Evolutionary conservation across 2,329 filamentous ascomycete genomes (phyloP).

Genomic region (Fusarium sp.): DNA sequence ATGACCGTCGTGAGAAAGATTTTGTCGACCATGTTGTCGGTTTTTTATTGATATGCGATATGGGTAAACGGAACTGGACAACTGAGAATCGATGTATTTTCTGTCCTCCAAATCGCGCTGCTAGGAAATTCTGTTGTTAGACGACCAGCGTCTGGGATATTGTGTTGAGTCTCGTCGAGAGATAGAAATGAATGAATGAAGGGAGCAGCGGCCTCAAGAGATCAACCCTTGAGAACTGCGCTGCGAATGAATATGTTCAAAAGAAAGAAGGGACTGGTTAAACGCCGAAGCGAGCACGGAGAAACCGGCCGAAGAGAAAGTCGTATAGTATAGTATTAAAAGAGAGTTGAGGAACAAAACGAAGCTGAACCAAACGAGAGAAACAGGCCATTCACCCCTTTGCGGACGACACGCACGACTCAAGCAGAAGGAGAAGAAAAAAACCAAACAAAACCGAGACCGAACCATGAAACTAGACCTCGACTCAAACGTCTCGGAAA

Average conservation of each 20-base stretch:
- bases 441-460: conserved; percentile 33
- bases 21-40: conserved; percentile 63
- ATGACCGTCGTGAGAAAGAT: conserved; percentile 62
- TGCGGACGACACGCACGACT: conserved; percentile 5
- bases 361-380: conserved; percentile 9
- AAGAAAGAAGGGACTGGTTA: conserved; percentile 16
- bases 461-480: conserved; percentile 39
- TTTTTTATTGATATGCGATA: background rate
- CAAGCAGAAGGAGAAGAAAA: background rate
- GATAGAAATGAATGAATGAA: conserved; percentile 27
- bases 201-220: conserved; percentile 23
- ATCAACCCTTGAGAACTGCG: conserved; percentile 24
- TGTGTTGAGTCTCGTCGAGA: conserved; percentile 41
- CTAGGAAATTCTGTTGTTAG: conserved; percentile 21
- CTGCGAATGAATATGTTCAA: conserved; percentile 18
- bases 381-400: background rate
- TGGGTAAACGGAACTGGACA: background rate
- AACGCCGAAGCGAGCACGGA: conserved; percentile 33
- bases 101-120: conserved; percentile 3
- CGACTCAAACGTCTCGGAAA: conserved; percentile 41
- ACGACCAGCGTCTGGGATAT: conserved; percentile 44
- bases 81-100: background rate
- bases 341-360: conserved; percentile 15
- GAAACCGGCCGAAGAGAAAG: conserved; percentile 22
- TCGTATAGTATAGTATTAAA: conserved; percentile 23